A percentile compares a stretch with the other conserved stretches of the same genome.
phyloP scores from a whole-genome alignment of 2,329 filamentous ascomycete species.

The Orbilia javanica region DNA sequence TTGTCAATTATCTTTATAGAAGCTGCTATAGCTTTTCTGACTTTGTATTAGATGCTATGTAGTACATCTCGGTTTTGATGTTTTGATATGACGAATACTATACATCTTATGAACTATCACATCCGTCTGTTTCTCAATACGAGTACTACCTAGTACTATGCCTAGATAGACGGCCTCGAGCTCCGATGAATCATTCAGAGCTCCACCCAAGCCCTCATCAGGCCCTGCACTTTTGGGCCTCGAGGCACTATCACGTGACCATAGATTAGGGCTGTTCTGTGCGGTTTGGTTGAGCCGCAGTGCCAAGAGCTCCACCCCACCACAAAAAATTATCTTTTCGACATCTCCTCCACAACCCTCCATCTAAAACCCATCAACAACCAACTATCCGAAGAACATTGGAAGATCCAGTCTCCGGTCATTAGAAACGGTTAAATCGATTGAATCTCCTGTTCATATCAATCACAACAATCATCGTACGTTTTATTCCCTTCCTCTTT shows the following conservation, averaged over 20 bases:
- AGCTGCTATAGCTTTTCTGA: too few species aligned
- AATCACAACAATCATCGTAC: constrained; percentile 49
- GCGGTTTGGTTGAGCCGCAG: constrained; percentile 36
- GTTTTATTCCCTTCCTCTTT: constrained; percentile 12
- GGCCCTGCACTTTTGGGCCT: background rate
- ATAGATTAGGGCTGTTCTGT: constrained; percentile 45
- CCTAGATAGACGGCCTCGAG: background rate
- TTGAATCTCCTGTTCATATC: constrained; percentile 59
- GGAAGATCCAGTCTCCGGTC: constrained; percentile 59
- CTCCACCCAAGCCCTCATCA: too few species aligned
- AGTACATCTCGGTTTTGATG: background rate
- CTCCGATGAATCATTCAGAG: too few species aligned
- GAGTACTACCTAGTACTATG: too few species aligned
- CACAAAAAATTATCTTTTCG: constrained; percentile 40
- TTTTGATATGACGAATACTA: constrained; percentile 9
- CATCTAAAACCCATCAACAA: constrained; percentile 47
- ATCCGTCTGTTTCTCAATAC: background rate
- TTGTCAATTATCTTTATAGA: background rate
- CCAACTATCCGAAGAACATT: constrained; percentile 50
- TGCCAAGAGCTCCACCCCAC: constrained; percentile 42
- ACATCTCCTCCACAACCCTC: constrained; percentile 28
- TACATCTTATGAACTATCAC: background rate
- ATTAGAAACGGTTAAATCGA: constrained; percentile 59
- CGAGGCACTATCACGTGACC: constrained; percentile 24
- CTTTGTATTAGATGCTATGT: constrained; percentile 6